phyloP scores from a whole-genome alignment of 257 asterid species.

The Salvia splendens region DNA sequence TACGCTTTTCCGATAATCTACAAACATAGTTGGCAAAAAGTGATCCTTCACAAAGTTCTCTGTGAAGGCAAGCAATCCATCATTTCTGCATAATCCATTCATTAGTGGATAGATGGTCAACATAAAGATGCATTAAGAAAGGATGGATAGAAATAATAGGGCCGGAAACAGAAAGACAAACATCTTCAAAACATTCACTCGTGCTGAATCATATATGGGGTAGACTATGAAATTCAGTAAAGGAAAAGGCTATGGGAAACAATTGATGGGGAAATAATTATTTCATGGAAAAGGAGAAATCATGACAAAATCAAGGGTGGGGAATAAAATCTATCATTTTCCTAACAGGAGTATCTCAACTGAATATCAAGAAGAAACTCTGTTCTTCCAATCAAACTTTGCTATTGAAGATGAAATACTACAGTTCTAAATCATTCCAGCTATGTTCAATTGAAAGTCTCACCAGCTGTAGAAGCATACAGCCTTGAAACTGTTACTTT shows the following conservation, averaged over 20 bases:
- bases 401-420: slow-evolving; percentile 6
- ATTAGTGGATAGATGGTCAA: slow-evolving; percentile 27
- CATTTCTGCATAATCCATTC: slow-evolving; percentile 68
- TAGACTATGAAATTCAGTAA: slow-evolving; percentile 20
- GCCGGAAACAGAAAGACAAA: slow-evolving; percentile 20
- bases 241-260: slow-evolving; percentile 7
- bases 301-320: slow-evolving; percentile 14
- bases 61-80: slow-evolving; percentile 86
- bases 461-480: slow-evolving; percentile 10
- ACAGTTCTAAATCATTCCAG: slow-evolving; percentile 17
- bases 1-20: slow-evolving; percentile 95
- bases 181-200: slow-evolving; percentile 13
- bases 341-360: slow-evolving; percentile 18
- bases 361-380: not conserved
- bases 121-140: slow-evolving; percentile 31
- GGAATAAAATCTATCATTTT: slow-evolving; percentile 3
- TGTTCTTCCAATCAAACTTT: slow-evolving; percentile 14
- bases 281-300: slow-evolving; percentile 26
- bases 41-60: slow-evolving; percentile 99
- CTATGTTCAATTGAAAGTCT: slow-evolving; percentile 18
- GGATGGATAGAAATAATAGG: slow-evolving; percentile 16
- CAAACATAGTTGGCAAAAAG: slow-evolving; percentile 96
- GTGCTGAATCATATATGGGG: slow-evolving; percentile 18
- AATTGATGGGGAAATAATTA: slow-evolving; percentile 18
- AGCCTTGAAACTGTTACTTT: not conserved